A percentile compares a stretch with the other conserved stretches of the same genome.
These are phyloP conservation scores for Fagus sylvatica DNA, from an alignment of 306 rosid species.

Conservation along the genomic window DNA sequence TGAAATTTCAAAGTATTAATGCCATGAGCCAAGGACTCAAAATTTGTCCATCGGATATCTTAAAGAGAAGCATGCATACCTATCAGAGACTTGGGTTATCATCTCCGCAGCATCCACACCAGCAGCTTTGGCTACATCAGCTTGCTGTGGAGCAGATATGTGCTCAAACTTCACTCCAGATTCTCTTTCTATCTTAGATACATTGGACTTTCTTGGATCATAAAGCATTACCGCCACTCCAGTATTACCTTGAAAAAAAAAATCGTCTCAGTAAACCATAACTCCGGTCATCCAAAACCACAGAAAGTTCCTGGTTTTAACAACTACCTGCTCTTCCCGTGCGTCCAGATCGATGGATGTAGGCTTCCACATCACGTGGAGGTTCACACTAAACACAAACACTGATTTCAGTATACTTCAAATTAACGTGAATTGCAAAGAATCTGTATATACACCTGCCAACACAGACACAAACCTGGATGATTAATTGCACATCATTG, in stretches of 20 bases:
- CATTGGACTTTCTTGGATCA: conserved; percentile 70
- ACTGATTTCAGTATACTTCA: conserved; percentile 20
- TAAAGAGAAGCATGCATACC: conserved; percentile 36
- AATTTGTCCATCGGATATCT: not conserved
- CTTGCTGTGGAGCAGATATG: conserved; percentile 77
- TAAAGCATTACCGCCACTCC: conserved; percentile 42
- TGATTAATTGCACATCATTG: conserved; percentile 86
- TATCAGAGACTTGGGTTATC: conserved; percentile 66
- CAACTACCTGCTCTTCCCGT: conserved; percentile 90
- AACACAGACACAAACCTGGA: conserved; percentile 57
- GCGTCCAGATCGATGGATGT: conserved; percentile 94
- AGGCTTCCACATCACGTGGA: conserved; percentile 85
- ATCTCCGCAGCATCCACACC: conserved; percentile 66
- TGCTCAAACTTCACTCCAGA: conserved; percentile 91
- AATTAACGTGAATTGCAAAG: not conserved
- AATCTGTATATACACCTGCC: conserved; percentile 9
- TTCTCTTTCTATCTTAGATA: conserved; percentile 72
- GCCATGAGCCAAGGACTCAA: not conserved
- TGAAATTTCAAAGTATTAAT: conserved; percentile 28
- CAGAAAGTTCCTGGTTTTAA: not conserved
- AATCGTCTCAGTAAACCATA: conserved; percentile 4
- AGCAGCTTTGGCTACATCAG: conserved; percentile 78
- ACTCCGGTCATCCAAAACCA: not conserved
- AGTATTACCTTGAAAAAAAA: not conserved
- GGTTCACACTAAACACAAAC: conserved; percentile 75